Conservation (phyloP, 768 basidiomycete genomes). For the Mycena haematopus region DNA sequence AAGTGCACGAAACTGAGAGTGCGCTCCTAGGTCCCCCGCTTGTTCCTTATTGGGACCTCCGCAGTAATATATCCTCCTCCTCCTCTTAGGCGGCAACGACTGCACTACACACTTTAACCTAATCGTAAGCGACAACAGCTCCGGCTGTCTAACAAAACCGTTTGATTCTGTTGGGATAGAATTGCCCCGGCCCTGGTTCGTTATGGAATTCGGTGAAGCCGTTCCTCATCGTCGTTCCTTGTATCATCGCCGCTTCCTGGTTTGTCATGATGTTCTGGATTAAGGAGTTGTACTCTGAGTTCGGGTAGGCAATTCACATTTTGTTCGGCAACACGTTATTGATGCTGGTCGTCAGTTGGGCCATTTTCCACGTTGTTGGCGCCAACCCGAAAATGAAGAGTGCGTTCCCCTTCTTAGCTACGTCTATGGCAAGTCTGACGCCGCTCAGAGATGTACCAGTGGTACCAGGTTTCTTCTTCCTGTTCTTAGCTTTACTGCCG, state of each 20-base stretch:
- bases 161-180: constrained; percentile 41
- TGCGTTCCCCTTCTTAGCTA: constrained; percentile 41
- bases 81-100: constrained; percentile 38
- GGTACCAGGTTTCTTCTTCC: constrained; percentile 85
- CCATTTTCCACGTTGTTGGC: constrained; percentile 88
- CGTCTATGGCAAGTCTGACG: constrained; percentile 5
- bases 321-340: neutral
- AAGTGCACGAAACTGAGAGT: constrained; percentile 74
- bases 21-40: too few species aligned
- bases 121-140: constrained; percentile 46
- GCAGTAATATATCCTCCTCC: too few species aligned
- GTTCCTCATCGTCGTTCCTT: constrained; percentile 76
- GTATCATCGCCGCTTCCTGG: constrained; percentile 72
- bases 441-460: constrained; percentile 81
- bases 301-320: constrained; percentile 64
- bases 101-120: constrained; percentile 44
- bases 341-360: constrained; percentile 64
- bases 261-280: constrained; percentile 71
- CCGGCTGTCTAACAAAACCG: neutral
- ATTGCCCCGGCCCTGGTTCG: constrained; percentile 54
- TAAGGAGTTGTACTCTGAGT: constrained; percentile 76
- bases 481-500: too few species aligned
- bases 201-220: constrained; percentile 67
- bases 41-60: too few species aligned
- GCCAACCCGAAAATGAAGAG: constrained; percentile 87